Evolutionary conservation across 768 basidiomycete genomes (phyloP).

Genomic region (Suillus spraguei): DNA sequence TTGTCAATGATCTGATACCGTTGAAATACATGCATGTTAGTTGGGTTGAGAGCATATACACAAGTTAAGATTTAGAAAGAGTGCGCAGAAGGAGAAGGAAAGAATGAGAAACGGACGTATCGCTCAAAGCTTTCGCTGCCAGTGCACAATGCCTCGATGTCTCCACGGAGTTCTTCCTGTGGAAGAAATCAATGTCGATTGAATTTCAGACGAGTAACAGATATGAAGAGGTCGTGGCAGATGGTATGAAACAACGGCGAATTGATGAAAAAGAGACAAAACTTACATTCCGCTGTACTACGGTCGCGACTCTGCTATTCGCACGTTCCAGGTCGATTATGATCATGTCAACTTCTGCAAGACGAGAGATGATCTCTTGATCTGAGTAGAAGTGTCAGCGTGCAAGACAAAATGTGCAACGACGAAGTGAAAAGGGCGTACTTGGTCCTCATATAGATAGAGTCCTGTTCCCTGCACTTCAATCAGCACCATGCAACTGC

Average conservation of each 20-base stretch:
- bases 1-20: conserved; percentile 74
- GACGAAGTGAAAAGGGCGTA: conserved; percentile 42
- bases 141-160: conserved; percentile 88
- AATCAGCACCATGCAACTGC: not conserved
- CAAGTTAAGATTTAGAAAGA: too few species aligned
- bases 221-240: not conserved
- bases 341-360: conserved; percentile 94
- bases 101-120: conserved; percentile 50
- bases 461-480: conserved; percentile 79
- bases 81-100: not conserved
- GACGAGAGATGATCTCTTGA: conserved; percentile 87
- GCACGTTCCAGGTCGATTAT: conserved; percentile 93
- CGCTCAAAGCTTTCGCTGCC: conserved; percentile 71
- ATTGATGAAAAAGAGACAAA: not conserved
- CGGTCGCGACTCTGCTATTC: conserved; percentile 89
- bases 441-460: conserved; percentile 87
- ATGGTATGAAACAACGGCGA: not conserved
- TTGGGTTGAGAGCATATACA: not conserved
- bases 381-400: conserved; percentile 45
- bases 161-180: conserved; percentile 92
- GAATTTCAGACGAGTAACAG: not conserved
- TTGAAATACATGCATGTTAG: not conserved
- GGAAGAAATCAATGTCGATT: not conserved
- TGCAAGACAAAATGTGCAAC: not conserved
- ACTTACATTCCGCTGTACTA: conserved; percentile 90